Evolutionary conservation across 2,329 filamentous ascomycete genomes (phyloP).

Genomic region (Zarea fungicola): DNA sequence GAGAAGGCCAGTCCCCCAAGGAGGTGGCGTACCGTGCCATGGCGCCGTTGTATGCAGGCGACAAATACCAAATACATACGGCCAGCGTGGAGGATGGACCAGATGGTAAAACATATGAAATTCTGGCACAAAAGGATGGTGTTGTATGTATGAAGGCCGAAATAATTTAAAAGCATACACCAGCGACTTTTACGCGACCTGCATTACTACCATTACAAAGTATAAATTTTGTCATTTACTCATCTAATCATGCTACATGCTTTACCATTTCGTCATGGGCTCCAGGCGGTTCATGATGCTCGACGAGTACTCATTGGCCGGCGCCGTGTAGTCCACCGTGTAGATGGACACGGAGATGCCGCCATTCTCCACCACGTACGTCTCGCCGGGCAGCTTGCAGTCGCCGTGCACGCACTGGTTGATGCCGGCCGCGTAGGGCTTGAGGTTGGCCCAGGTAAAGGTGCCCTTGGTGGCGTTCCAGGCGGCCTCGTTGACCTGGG

Average conservation of each 20-base stretch:
- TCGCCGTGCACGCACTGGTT: constrained; percentile 49
- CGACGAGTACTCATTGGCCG: constrained; percentile 23
- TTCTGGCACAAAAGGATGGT: constrained; percentile 9
- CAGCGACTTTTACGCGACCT: too few relatives aligned
- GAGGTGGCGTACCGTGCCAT: constrained; percentile 62
- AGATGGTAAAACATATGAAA: neutral
- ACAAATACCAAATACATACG: constrained; percentile 40
- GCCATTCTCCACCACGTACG: constrained; percentile 38
- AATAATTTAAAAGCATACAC: too few relatives aligned
- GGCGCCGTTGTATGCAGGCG: constrained; percentile 64
- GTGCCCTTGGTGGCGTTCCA: constrained; percentile 37
- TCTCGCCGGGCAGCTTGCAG: constrained; percentile 46
- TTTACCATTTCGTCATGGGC: constrained; percentile 16
- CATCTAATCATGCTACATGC: neutral
- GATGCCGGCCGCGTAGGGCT: constrained; percentile 33
- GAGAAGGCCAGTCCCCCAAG: constrained; percentile 22
- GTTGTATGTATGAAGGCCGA: constrained; percentile 13
- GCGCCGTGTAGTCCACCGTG: constrained; percentile 47
- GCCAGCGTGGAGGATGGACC: neutral
- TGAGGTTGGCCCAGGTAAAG: constrained; percentile 37
- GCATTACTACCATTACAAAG: too few relatives aligned
- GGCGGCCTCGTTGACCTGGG: constrained; percentile 40
- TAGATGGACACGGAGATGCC: constrained; percentile 41
- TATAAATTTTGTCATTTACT: too few relatives aligned
- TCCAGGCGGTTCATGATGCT: constrained; percentile 22